Conservation (phyloP, 805 yeast species). For the Ogataea trehalophila region DNA sequence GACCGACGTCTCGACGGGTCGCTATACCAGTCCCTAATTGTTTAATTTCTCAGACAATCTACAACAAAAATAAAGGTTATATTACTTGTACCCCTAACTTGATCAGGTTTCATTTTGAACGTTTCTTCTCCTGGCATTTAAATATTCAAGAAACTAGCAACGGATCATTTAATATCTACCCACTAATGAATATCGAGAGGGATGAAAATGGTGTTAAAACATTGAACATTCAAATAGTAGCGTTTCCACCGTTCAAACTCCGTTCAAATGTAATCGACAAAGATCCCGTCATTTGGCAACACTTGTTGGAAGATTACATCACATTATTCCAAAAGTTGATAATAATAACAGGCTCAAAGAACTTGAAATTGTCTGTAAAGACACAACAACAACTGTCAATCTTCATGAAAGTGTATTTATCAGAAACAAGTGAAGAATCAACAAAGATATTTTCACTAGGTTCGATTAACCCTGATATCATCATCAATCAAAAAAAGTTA, state of each 20-base stretch:
- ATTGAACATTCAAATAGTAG: slow-evolving; percentile 52
- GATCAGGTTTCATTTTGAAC: not conserved
- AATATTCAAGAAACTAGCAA: too few species aligned
- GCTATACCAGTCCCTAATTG: too few species aligned
- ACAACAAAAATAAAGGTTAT: not conserved
- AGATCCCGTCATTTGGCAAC: slow-evolving; percentile 83
- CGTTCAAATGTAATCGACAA: slow-evolving; percentile 75
- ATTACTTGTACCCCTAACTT: not conserved
- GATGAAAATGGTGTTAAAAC: slow-evolving; percentile 4
- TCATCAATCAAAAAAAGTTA: slow-evolving; percentile 43
- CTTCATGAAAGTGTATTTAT: slow-evolving; percentile 53
- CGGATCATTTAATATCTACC: too few species aligned
- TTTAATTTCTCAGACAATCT: too few species aligned
- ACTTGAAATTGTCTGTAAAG: slow-evolving; percentile 39
- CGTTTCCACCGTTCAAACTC: slow-evolving; percentile 69
- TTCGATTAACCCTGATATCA: slow-evolving; percentile 64
- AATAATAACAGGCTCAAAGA: slow-evolving; percentile 19
- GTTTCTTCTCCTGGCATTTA: not conserved
- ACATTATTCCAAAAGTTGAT: slow-evolving; percentile 44
- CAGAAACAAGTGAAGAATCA: slow-evolving; percentile 58
- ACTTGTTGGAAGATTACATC: slow-evolving; percentile 61
- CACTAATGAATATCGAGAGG: too few species aligned
- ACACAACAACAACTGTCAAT: slow-evolving; percentile 54
- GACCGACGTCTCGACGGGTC: too few species aligned
- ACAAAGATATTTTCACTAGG: slow-evolving; percentile 64